Conservation (phyloP, 164 flowering plant species). For the Sextonia rubra region DNA sequence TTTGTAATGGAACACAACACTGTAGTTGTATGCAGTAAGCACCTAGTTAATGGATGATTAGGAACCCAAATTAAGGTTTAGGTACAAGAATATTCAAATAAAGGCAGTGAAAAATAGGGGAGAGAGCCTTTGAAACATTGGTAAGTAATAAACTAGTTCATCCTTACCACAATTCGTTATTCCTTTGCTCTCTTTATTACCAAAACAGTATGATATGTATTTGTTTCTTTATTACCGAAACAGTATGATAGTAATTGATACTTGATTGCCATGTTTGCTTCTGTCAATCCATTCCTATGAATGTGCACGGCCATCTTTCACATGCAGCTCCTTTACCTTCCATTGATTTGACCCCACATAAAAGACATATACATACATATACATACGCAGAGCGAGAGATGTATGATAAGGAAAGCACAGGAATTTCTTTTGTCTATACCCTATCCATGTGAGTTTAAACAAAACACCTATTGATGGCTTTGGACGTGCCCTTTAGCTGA, state of each 20-base stretch:
- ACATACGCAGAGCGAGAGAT: background rate
- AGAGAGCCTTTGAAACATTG: background rate
- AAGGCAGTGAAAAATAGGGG: background rate
- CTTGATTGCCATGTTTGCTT: slow-evolving; percentile 1
- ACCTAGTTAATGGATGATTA: no score
- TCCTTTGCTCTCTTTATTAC: background rate
- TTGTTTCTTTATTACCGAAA: background rate
- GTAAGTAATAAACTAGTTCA: background rate
- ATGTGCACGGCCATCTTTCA: background rate
- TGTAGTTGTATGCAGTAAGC: no score
- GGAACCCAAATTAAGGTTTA: no score
- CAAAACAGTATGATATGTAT: background rate
- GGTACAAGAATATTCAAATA: no score
- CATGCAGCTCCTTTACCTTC: slow-evolving; percentile 2
- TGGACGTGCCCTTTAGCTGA: background rate
- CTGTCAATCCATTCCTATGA: background rate
- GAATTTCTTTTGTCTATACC: background rate
- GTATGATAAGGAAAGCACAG: background rate
- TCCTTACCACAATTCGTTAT: no score
- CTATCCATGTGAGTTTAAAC: background rate
- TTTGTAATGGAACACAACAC: no score
- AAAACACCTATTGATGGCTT: background rate
- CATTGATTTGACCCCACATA: slow-evolving; percentile 6
- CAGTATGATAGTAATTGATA: background rate
- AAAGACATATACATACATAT: background rate